Conservation (phyloP, 495 filamentous ascomycete genomes). For the Penicillium manginii region DNA sequence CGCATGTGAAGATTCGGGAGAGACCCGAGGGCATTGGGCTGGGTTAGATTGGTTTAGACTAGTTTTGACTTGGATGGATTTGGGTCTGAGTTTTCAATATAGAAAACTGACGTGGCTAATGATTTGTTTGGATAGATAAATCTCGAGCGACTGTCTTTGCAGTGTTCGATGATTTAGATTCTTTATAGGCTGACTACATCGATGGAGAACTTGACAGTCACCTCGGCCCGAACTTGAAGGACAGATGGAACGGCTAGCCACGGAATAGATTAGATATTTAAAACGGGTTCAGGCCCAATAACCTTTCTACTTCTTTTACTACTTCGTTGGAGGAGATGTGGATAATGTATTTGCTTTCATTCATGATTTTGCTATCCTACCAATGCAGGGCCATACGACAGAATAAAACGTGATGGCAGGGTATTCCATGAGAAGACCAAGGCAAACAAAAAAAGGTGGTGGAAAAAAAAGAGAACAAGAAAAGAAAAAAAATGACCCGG, state of each 20-base stretch:
- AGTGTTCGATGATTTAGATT: too few species aligned
- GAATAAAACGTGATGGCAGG: not conserved
- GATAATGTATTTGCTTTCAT: not conserved
- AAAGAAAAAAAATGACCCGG: not conserved
- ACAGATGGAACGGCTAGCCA: not conserved
- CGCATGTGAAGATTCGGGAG: conserved; percentile 2
- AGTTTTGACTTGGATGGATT: not conserved
- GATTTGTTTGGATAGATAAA: too few species aligned
- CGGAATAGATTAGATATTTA: not conserved
- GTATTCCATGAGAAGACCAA: not conserved
- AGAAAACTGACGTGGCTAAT: not conserved
- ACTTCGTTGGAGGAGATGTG: not conserved
- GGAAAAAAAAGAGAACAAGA: not conserved
- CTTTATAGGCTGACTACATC: too few species aligned
- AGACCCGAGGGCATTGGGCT: not conserved
- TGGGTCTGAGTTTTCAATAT: not conserved
- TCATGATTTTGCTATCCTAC: conserved; percentile 7
- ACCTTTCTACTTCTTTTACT: not conserved
- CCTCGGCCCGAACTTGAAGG: not conserved
- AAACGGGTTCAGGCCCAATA: not conserved
- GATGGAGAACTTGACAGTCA: not conserved
- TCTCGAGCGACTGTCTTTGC: too few species aligned
- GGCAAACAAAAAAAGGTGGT: not conserved
- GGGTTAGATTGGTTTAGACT: not conserved
- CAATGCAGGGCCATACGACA: conserved; percentile 4